phyloP scores from a whole-genome alignment of 495 filamentous ascomycete species.

The Penicillium bialowiezense region DNA sequence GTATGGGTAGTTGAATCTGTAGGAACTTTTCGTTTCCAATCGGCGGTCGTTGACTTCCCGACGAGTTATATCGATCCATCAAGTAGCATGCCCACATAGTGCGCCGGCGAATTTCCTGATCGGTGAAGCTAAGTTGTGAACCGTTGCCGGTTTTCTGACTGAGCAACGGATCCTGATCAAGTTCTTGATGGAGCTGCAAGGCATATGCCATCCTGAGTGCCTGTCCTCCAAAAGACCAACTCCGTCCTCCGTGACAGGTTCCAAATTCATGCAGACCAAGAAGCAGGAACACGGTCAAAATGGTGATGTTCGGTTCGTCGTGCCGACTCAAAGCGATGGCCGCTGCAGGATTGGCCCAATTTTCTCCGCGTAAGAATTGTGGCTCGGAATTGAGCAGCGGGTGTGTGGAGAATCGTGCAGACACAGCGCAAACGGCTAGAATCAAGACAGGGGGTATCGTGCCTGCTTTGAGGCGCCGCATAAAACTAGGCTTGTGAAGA shows the following conservation, averaged over 20 bases:
- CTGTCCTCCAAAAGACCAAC: conserved; percentile 93
- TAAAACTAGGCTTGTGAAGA: conserved; percentile 96
- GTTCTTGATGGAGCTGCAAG: conserved; percentile 86
- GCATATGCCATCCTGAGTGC: conserved; percentile 97
- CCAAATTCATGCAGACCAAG: conserved; percentile 94
- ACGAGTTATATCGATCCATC: conserved; percentile 97
- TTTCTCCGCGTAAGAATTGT: conserved; percentile 85
- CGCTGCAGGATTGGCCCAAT: conserved; percentile 81
- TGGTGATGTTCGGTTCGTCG: conserved; percentile 94
- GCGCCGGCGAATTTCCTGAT: conserved; percentile 85
- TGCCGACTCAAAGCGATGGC: conserved; percentile 82
- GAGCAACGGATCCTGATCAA: conserved; percentile 76
- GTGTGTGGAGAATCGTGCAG: conserved; percentile 93
- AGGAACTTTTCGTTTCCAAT: conserved; percentile 86
- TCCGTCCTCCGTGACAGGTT: conserved; percentile 92
- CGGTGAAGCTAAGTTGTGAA: conserved; percentile 78
- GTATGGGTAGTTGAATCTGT: conserved; percentile 86
- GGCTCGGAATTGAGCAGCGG: conserved; percentile 80
- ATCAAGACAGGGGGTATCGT: conserved; percentile 81
- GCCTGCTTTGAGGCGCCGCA: conserved; percentile 71
- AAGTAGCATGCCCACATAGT: conserved; percentile 98
- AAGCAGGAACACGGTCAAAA: conserved; percentile 81
- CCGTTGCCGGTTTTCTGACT: conserved; percentile 56
- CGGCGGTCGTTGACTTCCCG: conserved; percentile 89
- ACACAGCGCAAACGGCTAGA: conserved; percentile 87